phyloP scores from a whole-genome alignment of 345 rosid genomes.

The Citrus sinensis region DVS_A1.0 CM039166.1:2454501-2455000 shows the following conservation, averaged over 20 bases:
- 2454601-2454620: constrained; percentile 48
- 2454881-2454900: constrained; percentile 77
- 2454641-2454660: constrained; percentile 78
- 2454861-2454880: constrained; percentile 37
- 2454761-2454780: constrained; percentile 54
- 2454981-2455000: constrained; percentile 1
- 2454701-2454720: constrained; percentile 75
- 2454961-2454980: neutral
- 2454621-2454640: constrained; percentile 70
- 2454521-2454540: constrained; percentile 13
- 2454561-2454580: constrained; percentile 55
- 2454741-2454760: constrained; percentile 71
- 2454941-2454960: constrained; percentile 29
- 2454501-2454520: too few relatives aligned
- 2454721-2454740: constrained; percentile 86
- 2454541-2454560: constrained; percentile 46
- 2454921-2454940: constrained; percentile 78
- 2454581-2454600: constrained; percentile 62
- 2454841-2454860: constrained; percentile 67
- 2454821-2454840: constrained; percentile 40
- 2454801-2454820: constrained; percentile 55
- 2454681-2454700: constrained; percentile 85
- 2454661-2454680: constrained; percentile 84
- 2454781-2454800: constrained; percentile 47
- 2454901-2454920: constrained; percentile 70